A percentile compares a stretch with the other conserved stretches of the same genome.
Evolutionary conservation across 2,329 filamentous ascomycete species (phyloP).

Genomic region (Cercospora sp.): DNA sequence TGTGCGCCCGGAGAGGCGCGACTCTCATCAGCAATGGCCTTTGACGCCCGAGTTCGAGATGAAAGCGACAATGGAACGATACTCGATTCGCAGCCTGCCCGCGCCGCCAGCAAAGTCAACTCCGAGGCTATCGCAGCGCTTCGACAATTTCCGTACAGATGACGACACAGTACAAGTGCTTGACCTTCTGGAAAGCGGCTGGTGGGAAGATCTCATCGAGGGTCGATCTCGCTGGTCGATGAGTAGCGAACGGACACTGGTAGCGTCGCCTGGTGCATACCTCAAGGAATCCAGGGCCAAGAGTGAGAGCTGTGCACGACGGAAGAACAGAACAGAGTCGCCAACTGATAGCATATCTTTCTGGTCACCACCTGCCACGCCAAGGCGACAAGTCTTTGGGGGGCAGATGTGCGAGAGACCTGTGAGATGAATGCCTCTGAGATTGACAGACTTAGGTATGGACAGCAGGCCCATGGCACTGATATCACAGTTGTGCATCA

Average conservation of each 20-base stretch:
- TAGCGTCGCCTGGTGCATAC: not conserved
- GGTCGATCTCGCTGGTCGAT: not conserved
- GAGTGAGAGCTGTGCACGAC: not conserved
- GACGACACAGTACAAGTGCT: conserved; percentile 7
- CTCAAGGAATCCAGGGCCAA: not conserved
- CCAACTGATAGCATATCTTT: conserved; percentile 10
- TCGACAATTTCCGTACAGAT: not conserved
- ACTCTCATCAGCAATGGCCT: conserved; percentile 13
- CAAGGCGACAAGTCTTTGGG: not conserved
- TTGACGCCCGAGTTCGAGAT: conserved; percentile 3
- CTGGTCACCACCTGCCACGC: conserved; percentile 8
- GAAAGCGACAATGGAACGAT: conserved; percentile 9
- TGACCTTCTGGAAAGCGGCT: conserved; percentile 1
- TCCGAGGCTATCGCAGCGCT: not conserved
- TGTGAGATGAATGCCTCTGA: not conserved
- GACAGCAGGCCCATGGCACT: not conserved
- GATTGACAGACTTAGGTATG: not conserved
- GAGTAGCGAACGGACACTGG: conserved; percentile 9
- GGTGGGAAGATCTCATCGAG: conserved; percentile 11
- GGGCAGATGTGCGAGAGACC: not conserved
- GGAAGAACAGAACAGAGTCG: not conserved
- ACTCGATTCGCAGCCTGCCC: conserved; percentile 5
- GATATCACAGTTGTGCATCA: not conserved
- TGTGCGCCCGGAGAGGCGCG: not conserved
- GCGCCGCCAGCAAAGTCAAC: not conserved